A percentile compares a stretch with the other conserved stretches of the same genome.
phyloP scores from a whole-genome alignment of 768 basidiomycete genomes.

The Mycena galopus region DNA sequence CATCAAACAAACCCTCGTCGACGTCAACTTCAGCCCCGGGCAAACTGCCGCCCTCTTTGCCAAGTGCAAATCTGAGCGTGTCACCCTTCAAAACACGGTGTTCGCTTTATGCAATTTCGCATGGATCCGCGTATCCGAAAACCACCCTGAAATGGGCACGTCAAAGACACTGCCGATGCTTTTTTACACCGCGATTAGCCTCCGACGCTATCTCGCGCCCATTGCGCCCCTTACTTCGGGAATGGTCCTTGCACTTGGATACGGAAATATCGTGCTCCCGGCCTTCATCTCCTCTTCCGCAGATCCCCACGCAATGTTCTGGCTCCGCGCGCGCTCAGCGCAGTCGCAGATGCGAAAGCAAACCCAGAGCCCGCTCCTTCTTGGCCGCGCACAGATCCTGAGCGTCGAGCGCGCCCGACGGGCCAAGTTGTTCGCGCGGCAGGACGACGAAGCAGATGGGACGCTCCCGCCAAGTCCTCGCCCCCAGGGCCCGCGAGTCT shows the following conservation, averaged over 20 bases:
- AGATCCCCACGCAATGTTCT: slow-evolving; percentile 27
- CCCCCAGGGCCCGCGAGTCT: background rate
- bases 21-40: slow-evolving; percentile 15
- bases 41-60: slow-evolving; percentile 27
- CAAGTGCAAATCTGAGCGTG: slow-evolving; percentile 29
- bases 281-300: slow-evolving; percentile 33
- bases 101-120: slow-evolving; percentile 37
- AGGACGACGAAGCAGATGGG: slow-evolving; percentile 29
- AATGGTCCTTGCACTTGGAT: slow-evolving; percentile 40
- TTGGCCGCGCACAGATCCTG: slow-evolving; percentile 34
- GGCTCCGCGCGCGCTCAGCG: slow-evolving; percentile 36
- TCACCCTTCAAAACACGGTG: slow-evolving; percentile 35
- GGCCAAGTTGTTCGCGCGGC: slow-evolving; percentile 26
- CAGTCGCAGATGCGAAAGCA: slow-evolving; percentile 34
- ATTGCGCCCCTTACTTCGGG: slow-evolving; percentile 25
- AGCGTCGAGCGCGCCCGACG: slow-evolving; percentile 29
- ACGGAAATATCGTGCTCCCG: slow-evolving; percentile 38
- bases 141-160: slow-evolving; percentile 6
- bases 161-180: slow-evolving; percentile 25
- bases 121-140: slow-evolving; percentile 29
- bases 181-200: slow-evolving; percentile 38
- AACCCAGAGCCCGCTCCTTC: slow-evolving; percentile 33
- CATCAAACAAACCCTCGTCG: slow-evolving; percentile 18
- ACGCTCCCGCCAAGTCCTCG: slow-evolving; percentile 3
- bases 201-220: slow-evolving; percentile 32